phyloP scores from a whole-genome alignment of 2,329 filamentous ascomycete species.

The Pyrenochaeta sp. region DNA sequence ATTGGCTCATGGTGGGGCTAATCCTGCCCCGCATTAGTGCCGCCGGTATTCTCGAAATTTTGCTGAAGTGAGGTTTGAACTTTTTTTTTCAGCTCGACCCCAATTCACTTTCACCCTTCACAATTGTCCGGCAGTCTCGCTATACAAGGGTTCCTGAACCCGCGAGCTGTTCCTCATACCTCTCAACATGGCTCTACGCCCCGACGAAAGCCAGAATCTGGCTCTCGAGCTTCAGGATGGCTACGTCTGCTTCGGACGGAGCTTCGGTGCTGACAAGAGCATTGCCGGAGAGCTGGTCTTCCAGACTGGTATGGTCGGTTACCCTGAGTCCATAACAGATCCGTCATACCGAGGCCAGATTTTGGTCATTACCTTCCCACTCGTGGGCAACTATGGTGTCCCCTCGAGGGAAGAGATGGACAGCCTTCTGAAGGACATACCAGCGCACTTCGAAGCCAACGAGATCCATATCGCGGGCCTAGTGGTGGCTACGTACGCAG shows the following conservation, averaged over 20 bases:
- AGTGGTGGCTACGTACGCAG: conserved; percentile 88
- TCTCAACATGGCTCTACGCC: conserved; percentile 41
- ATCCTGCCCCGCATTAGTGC: not conserved
- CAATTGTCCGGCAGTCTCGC: conserved; percentile 45
- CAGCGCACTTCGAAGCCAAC: conserved; percentile 90
- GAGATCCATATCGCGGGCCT: conserved; percentile 95
- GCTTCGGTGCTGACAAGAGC: conserved; percentile 95
- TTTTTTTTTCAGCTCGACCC: conserved; percentile 21
- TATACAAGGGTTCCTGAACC: conserved; percentile 42
- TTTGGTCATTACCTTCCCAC: conserved; percentile 92
- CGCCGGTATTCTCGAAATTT: not conserved
- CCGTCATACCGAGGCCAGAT: conserved; percentile 93
- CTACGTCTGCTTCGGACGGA: conserved; percentile 89
- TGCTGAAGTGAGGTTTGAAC: conserved; percentile 6
- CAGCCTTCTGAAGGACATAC: conserved; percentile 82
- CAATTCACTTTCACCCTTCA: conserved; percentile 29
- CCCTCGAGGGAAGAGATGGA: conserved; percentile 87
- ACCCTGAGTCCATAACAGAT: conserved; percentile 91
- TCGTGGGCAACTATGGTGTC: conserved; percentile 97
- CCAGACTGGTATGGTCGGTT: conserved; percentile 99
- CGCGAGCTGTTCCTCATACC: conserved; percentile 43
- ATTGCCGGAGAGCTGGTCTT: conserved; percentile 97
- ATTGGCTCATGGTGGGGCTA: conserved; percentile 1
- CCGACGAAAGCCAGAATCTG: conserved; percentile 66
- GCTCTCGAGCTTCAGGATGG: conserved; percentile 94